phyloP scores from a whole-genome alignment of 2,329 filamentous ascomycete genomes.

The Endoconidiophora polonica region DNA sequence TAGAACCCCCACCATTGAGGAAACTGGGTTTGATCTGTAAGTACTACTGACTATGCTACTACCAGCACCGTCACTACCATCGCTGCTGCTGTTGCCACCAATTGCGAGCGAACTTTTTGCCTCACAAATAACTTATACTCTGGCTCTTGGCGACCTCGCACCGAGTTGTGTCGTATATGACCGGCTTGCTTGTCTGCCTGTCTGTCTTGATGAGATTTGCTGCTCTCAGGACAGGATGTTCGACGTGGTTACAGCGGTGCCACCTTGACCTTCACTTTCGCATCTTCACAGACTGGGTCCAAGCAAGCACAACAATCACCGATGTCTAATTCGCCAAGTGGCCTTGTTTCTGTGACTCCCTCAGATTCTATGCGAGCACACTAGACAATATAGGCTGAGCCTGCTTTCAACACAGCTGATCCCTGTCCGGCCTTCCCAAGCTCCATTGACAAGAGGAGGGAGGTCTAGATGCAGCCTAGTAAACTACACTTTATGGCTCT shows the following conservation, averaged over 20 bases:
- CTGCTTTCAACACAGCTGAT: no score
- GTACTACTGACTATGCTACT: neutral
- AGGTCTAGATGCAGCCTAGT: no score
- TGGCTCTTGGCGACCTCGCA: neutral
- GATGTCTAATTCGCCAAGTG: neutral
- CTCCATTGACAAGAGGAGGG: no score
- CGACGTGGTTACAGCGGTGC: no score
- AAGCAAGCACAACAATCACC: no score
- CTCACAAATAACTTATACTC: neutral
- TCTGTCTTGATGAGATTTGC: no score
- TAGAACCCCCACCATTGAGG: slow-evolving; percentile 4
- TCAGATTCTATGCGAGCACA: neutral
- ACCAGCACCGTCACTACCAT: neutral
- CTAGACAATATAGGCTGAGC: neutral
- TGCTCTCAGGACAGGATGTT: no score
- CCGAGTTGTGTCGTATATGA: no score
- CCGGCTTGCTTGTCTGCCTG: no score
- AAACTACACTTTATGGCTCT: no score
- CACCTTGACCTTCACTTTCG: no score
- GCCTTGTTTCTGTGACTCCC: neutral
- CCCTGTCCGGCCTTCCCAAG: neutral
- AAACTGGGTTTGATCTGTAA: slow-evolving; percentile 9
- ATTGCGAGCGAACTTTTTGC: neutral
- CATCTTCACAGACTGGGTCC: no score
- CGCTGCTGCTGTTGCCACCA: neutral